A percentile compares a stretch with the other conserved stretches of the same genome.
Evolutionary conservation across 2,329 filamentous ascomycete species (phyloP).

Genomic region (Bipolaris victoriae): DNA sequence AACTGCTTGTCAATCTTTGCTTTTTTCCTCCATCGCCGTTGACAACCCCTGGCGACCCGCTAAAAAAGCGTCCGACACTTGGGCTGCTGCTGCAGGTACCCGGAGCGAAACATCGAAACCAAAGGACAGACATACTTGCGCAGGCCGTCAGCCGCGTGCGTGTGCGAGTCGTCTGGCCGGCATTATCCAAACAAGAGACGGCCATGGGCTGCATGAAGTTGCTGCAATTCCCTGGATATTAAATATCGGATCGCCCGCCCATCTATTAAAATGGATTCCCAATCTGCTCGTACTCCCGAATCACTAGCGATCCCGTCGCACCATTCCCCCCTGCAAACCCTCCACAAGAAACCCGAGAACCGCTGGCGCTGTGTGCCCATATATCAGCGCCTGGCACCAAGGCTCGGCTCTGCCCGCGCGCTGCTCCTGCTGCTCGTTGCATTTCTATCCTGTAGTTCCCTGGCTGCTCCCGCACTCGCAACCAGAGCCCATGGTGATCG

Average conservation of each 20-base stretch:
- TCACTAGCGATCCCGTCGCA: conserved; percentile 41
- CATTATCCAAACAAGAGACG: conserved; percentile 5
- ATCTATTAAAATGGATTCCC: conserved; percentile 26
- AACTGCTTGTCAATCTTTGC: conserved; percentile 35
- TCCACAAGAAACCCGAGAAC: conserved; percentile 29
- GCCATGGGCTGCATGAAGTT: conserved; percentile 31
- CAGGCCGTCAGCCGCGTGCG: conserved; percentile 1
- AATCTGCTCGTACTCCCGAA: conserved; percentile 26
- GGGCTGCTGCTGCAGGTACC: conserved; percentile 26
- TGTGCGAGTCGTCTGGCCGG: background rate
- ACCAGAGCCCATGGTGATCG: conserved; percentile 42
- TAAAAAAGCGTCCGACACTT: conserved; percentile 19
- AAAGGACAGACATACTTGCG: background rate
- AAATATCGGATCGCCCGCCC: conserved; percentile 25
- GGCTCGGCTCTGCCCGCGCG: conserved; percentile 16
- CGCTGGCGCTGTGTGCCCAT: conserved; percentile 27
- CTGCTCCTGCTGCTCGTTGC: conserved; percentile 37
- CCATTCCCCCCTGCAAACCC: conserved; percentile 36
- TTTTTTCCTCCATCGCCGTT: conserved; percentile 16
- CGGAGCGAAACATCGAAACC: conserved; percentile 3
- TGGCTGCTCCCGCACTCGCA: conserved; percentile 37
- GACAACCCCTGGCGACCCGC: conserved; percentile 12
- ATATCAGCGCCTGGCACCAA: conserved; percentile 23
- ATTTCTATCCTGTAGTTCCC: conserved; percentile 34
- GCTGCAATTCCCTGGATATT: conserved; percentile 15